phyloP scores from a whole-genome alignment of 2,329 filamentous ascomycete genomes.

The Aspergillus fijiensis region DNA sequence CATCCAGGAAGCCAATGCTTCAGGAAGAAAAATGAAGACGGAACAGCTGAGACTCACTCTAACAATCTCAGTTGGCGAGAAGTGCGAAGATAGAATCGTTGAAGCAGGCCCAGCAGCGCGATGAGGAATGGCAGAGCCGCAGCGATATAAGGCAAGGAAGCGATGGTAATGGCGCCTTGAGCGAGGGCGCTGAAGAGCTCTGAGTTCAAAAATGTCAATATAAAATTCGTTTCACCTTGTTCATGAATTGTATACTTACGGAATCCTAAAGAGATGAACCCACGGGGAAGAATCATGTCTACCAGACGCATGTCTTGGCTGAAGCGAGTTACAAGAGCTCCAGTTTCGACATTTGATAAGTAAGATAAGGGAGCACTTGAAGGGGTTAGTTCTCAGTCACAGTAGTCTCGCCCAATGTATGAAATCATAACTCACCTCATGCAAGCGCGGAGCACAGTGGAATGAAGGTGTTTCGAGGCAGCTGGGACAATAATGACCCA shows the following conservation, averaged over 20 bases:
- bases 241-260: too few species aligned
- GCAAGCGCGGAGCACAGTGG: constrained; percentile 16
- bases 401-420: too few species aligned
- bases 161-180: constrained; percentile 13
- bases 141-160: constrained; percentile 17
- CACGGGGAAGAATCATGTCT: constrained; percentile 41
- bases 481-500: constrained; percentile 20
- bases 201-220: too few species aligned
- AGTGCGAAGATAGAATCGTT: constrained; percentile 20
- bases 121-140: constrained; percentile 13
- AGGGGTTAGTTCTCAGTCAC: too few species aligned
- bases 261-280: too few species aligned
- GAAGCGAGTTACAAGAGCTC: constrained; percentile 40
- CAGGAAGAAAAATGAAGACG: too few species aligned
- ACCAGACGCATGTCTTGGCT: constrained; percentile 49
- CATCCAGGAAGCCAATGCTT: too few species aligned
- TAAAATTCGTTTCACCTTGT: too few species aligned
- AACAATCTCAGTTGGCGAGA: constrained; percentile 21
- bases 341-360: constrained; percentile 45
- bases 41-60: not conserved
- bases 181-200: not conserved
- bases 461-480: constrained; percentile 25
- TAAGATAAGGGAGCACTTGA: constrained; percentile 42
- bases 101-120: constrained; percentile 14
- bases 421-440: too few species aligned